phyloP scores from a whole-genome alignment of 2,329 filamentous ascomycete genomes.

The Lecanosticta acicola region DNA sequence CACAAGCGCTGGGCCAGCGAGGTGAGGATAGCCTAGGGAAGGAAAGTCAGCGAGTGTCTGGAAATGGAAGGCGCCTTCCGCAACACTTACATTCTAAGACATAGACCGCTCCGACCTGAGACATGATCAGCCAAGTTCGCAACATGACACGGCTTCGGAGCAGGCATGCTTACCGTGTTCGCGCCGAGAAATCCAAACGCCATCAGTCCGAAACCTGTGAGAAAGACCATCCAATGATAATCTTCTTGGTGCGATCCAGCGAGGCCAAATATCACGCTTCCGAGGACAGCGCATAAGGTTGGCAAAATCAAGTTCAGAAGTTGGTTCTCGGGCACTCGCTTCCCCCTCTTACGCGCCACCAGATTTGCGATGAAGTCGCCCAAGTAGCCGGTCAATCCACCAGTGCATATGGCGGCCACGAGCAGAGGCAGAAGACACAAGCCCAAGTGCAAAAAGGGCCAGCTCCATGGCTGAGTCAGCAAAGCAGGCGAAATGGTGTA shows the following conservation, averaged over 20 bases:
- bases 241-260: constrained; percentile 18
- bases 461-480: constrained; percentile 22
- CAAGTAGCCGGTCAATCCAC: constrained; percentile 22
- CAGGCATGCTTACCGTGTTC: no score
- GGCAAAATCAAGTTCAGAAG: constrained; percentile 28
- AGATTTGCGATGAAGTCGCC: constrained; percentile 27
- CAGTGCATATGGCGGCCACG: constrained; percentile 23
- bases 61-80: no score
- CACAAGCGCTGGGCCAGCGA: constrained; percentile 29
- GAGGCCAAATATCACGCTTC: constrained; percentile 27
- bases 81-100: constrained; percentile 30
- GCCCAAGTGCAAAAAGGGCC: constrained; percentile 10
- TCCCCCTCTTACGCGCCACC: constrained; percentile 24
- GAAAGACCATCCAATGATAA: constrained; percentile 26
- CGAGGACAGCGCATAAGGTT: constrained; percentile 23
- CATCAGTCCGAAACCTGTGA: constrained; percentile 27
- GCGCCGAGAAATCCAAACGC: constrained; percentile 29
- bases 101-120: constrained; percentile 30
- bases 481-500: constrained; percentile 26
- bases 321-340: constrained; percentile 27
- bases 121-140: no score
- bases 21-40: constrained; percentile 31
- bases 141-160: no score
- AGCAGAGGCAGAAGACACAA: constrained; percentile 24
- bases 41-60: no score